Base-by-base conservation (phyloP, 2,329 filamentous ascomycete genomes). In the Thielaviopsis euricoi region DNA sequence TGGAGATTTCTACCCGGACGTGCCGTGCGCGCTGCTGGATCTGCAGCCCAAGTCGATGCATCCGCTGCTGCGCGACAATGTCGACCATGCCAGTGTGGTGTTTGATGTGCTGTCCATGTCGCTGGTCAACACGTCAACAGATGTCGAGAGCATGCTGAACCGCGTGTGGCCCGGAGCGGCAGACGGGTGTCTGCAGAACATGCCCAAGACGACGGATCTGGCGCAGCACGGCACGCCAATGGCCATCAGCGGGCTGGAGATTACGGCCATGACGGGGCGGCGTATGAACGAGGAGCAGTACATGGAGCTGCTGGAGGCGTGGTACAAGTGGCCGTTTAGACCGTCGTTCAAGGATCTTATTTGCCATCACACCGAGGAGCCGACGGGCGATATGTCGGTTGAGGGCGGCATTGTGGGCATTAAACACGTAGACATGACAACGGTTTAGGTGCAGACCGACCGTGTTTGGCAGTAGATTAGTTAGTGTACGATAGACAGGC, bases 1-100 rank as follows among this genome's bases (percentile, higher is more conserved):
- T 0, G 65, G 76, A 0, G 89, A 95, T 62, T 84, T 88, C 64
- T 87, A 76, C 67, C 88, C 87, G 1, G 72, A 76, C 23, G 68
- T 74, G 9, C 71, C 74, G 6, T 72, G 80, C 58, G 70, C 73
- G 12, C 77, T 91, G 3, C 67, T 89, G 17, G 86, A 89, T 66
- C 72, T 88, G 60, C 78, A 83, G 62, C 86, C 87, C 3, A 76
- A 76, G 62, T 66, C 73, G 2, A 69, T 76, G 61, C 73, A 75
- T 63, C 73, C 71, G 1, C 63, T 79, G 1, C 64, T 83, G 21
- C 73, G 73, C 6, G 66, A 76, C 57, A 69, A 70, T 57, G 76
- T 2, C 60, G 76, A 80, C 63, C 69, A 73, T 10, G 76, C 81
- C 22, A 76, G 33, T 6, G 21, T 57, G 21, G 64, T 80, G n/a